Evolutionary conservation across 768 basidiomycete species (phyloP), one percentile per base, ranked within the genome.

Genomic region (Steccherinum ochraceum): DNA sequence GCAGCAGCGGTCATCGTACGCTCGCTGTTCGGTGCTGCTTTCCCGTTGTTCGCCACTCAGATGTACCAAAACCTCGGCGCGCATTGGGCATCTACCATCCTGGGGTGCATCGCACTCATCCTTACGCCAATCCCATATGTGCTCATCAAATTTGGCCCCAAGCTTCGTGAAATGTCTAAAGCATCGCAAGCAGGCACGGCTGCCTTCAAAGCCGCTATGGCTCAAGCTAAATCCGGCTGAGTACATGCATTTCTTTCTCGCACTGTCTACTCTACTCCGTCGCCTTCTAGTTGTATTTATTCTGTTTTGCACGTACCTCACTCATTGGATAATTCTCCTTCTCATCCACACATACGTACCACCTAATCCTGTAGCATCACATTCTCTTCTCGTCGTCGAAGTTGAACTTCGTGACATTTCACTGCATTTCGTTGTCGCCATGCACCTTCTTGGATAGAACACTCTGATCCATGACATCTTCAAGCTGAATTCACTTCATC

Each of bases 71-170:
- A 61, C 16, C 66, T 84, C 3, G 72, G 73, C 46, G 70, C 80
- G 0, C 66, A 66, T 40, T 83, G 80, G 82, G 81, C 81, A 20
- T 82, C 82, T 5, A 72, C 81, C 10, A 53, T 84, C 10, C 58
- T 83, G 2, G 81, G 78, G 0, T 73, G 73, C 53, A 58, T 80
- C 39, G 77, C 81, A 1, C 57, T 80, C 13, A 51, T 61, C 5
- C 68, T 83, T 74, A 65, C 74, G 2, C 82, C 82, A 4, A 61
- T 64, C 11, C 65, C 64, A 16, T 49, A 65, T 40, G 18, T 65
- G 5, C 60, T 67, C n/a, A 45, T 42, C 13, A 56, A 56, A 54
- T 63, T 18, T 19, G 41, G 41, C 7, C 41, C 41, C n/a, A 23
- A n/a, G 21, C 21, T 43, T n/a, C 16, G 41, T n/a, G 7, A 23